Base-by-base conservation (phyloP, 2,329 filamentous ascomycete genomes). In the Macroventuria anomochaeta region DNA sequence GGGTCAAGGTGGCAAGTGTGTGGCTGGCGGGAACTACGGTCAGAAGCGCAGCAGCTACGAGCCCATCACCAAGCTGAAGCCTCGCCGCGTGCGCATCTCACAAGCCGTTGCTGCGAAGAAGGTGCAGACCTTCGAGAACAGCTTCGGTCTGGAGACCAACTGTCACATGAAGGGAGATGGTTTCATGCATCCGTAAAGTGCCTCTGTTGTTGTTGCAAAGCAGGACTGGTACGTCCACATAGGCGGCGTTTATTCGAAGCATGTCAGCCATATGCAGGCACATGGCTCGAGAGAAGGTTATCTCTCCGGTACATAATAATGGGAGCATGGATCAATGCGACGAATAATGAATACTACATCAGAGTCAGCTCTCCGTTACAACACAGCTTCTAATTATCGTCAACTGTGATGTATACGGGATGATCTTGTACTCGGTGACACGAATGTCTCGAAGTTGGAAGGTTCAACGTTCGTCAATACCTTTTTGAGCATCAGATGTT, bases 181-280 rank as follows among this genome's bases (percentile, higher is more conserved):
- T 2, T 74, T 72, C 59, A 74, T 75, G 72, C 43, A 64, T 28
- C 72, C 72, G 13, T 75, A 61, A 66, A 18, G 17, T 21, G 41
- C 34, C 15, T 34, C 31, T 40, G 17, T 8, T 42, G 17, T 40
- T 46, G 34, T 44, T 55, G 20, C 29, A 25, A 40, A 41, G 28
- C 15, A 33, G 36, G 37, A 41, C 29, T 25, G 25, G 15, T 13
- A 32, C 18, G 25, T 48, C 26, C 39, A 44, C 40, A 44, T 36
- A 28, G 46, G 23, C 33, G 34, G 52, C 52, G 46, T 55, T 55
- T 37, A 7, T 36, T 46, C n/a, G 43, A 18, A 40, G 23, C 36
- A 50, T 50, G 29, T 36, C 20, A 50, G 41, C 46, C 41, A 47
- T 31, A 41, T 39, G 23, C 25, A 34, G 53, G 47, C 41, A 42